Evolutionary conservation across 176 grass and related monocot species (phyloP), one percentile per base, ranked within the genome.

Genomic region (Triticum dicoccoides): DNA sequence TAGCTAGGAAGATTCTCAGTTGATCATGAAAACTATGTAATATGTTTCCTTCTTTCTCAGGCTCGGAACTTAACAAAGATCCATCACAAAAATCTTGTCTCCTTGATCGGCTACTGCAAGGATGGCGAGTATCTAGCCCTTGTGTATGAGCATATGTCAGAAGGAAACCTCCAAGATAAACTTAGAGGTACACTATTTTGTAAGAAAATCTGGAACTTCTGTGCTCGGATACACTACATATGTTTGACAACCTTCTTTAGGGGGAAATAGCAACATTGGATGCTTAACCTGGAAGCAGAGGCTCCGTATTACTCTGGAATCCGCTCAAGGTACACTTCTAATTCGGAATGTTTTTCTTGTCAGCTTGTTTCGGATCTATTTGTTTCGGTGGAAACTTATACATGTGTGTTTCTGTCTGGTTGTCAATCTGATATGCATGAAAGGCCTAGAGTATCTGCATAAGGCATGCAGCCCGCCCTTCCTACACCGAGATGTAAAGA

Each of bases 41-140:
- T 47, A 47, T 38, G 41, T 14, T 47, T 47, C 3, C 45, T 47
- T 47, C 45, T 47, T 56, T 8, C 73, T 65, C 61, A 97, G 94
- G 91, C 88, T n/a, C 85, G 93, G 69, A 78, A 56, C 64, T 85
- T 97, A 23, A 87, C 83, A 8, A 81, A 84, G 83, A 76, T 97
- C 39, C 91, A 97, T 68, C 91, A 97, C 65, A 91, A 81, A 34
- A 88, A 90, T 24, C 32, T 97, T 7, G 88, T 97, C 66, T 84
- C 89, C 4, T 47, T 47, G 45, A 13, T 47, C 0, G 45, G 45
- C 11, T 47, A 47, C 3, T 47, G 45, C 45, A 47, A 47, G 45
- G 45, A 47, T 13, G 45, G 45, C 2, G 45, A 47, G 2, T 47
- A 13, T 47, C 11, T 47, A 47, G 45, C 45, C 45, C 45, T 47